Percentiles rank a stretch among this genome's conserved stretches.
These are phyloP conservation scores for Chiua virens DNA, from an alignment of 768 basidiomycete genomes.

Conservation along the genomic window DNA sequence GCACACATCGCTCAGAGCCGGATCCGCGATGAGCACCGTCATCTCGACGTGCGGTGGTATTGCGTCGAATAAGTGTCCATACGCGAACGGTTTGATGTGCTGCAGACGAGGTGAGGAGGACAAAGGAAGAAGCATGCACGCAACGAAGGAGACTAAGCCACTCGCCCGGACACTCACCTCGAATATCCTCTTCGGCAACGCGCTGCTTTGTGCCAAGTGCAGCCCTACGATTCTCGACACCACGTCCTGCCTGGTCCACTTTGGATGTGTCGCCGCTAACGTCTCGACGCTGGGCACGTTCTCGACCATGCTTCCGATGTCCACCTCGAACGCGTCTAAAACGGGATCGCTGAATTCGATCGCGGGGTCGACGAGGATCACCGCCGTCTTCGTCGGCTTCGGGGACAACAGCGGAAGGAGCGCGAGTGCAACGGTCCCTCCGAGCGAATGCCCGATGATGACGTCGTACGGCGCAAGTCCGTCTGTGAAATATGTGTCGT, in stretches of 20 bases:
- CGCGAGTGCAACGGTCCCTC: constrained; percentile 7
- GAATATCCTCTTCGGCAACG: constrained; percentile 3
- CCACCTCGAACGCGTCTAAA: not conserved
- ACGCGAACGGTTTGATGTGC: constrained; percentile 17
- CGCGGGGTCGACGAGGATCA: constrained; percentile 16
- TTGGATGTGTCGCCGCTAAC: constrained; percentile 8
- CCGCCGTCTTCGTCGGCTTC: not conserved
- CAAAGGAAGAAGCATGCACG: too few species aligned
- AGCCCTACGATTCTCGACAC: constrained; percentile 12
- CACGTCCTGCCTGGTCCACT: constrained; percentile 14
- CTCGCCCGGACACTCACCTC: not conserved
- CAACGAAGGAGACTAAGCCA: too few species aligned
- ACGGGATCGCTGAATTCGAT: constrained; percentile 2
- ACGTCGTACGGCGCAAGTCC: constrained; percentile 8
- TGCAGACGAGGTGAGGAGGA: too few species aligned
- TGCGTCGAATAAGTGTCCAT: constrained; percentile 6
- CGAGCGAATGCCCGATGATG: constrained; percentile 19
- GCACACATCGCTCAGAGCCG: constrained; percentile 1
- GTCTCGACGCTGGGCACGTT: constrained; percentile 6
- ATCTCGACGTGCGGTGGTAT: constrained; percentile 12
- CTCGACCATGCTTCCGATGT: not conserved
- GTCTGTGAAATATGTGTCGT: constrained; percentile 13
- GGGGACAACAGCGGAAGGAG: constrained; percentile 10
- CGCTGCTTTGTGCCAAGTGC: constrained; percentile 4
- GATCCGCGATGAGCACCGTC: constrained; percentile 15